Base-by-base conservation (phyloP, 148 eudicot species). In the Fagopyrum tataricum region DNA sequence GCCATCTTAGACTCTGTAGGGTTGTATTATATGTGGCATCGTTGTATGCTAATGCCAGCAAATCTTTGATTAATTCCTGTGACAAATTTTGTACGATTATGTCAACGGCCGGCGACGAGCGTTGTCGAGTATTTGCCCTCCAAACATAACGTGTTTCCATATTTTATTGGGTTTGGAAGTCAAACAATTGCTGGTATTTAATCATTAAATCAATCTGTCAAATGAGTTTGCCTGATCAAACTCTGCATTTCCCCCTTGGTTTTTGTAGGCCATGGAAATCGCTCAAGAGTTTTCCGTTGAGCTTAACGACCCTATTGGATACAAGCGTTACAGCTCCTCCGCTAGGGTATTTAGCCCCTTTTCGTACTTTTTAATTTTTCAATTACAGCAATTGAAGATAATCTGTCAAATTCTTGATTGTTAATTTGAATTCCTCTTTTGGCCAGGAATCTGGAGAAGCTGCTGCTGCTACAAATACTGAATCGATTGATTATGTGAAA, bases 381-480 rank as follows among this genome's bases (percentile, higher is more conserved):
- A 0, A 0, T 23, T 58, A 2, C 14, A 8, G 8, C 49, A 46
- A 7, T 42, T 15, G 13, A 8, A 46, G 49, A 46, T 2, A 6
- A 46, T 31, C 37, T 31, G 37, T 31, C 49, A 8, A 46, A 46
- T 10, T 46, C 13, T 46, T 46, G 49, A 7, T 56, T 6, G 23
- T 55, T n/a, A n/a, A n/a, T n/a, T 6, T 58, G 13, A 23, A 4
- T 53, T 20, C 9, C 59, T 8, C 12, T 58, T 58, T 3, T 58
- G 59, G 12, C 69, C 31, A 86, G 92, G 93, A 58, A 76, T 67
- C 76, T 51, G 81, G 77, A 77, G 61, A 75, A 47, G 58, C 72
- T 10, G 74, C 31, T 66, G 74, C 10, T 7, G 79, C n/a, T n/a
- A n/a, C 62, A 6, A 11, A 24, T 61, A n/a, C 12, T 56, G 51